Conservation (phyloP, 2,329 filamentous ascomycete genomes). For the Fusarium sp. region DNA sequence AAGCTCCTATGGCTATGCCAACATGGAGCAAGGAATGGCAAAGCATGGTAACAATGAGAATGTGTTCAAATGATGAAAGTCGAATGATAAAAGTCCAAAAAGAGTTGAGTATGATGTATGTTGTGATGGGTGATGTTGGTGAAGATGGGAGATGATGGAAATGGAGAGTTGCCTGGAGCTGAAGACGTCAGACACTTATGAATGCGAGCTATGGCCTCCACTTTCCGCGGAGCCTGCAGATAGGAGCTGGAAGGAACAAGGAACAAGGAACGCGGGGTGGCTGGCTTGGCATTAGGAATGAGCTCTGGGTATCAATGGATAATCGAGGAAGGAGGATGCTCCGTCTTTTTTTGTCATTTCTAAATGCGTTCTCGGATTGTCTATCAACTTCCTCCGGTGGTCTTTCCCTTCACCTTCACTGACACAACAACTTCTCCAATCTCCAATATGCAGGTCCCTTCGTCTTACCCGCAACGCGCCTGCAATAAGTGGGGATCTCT, state of each 20-base stretch:
- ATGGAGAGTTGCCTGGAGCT: conserved; percentile 34
- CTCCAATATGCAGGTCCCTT: conserved; percentile 17
- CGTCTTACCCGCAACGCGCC: conserved; percentile 6
- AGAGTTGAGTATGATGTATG: conserved; percentile 1
- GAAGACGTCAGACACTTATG: conserved; percentile 33
- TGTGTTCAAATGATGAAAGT: conserved; percentile 6
- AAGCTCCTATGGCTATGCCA: conserved; percentile 52
- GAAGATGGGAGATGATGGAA: conserved; percentile 16
- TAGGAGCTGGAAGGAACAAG: background rate
- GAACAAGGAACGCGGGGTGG: conserved; percentile 25
- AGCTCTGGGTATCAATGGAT: conserved; percentile 1
- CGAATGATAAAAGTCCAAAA: conserved; percentile 17
- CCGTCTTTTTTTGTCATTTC: background rate
- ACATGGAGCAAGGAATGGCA: conserved; percentile 43
- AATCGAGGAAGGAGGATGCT: conserved; percentile 9
- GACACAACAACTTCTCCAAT: background rate
- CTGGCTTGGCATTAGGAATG: conserved; percentile 15
- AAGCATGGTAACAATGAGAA: conserved; percentile 33
- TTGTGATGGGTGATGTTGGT: conserved; percentile 14
- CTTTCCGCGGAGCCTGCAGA: conserved; percentile 19
- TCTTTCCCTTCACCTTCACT: background rate
- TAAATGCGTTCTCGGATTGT: no score
- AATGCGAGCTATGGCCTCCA: conserved; percentile 31
- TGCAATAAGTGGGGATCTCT: conserved; percentile 8
- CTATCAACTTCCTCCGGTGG: background rate